Evolutionary conservation across 1,284 basidiomycete species (phyloP).

Genomic region (Neotropicomus parvogracilis): DNA sequence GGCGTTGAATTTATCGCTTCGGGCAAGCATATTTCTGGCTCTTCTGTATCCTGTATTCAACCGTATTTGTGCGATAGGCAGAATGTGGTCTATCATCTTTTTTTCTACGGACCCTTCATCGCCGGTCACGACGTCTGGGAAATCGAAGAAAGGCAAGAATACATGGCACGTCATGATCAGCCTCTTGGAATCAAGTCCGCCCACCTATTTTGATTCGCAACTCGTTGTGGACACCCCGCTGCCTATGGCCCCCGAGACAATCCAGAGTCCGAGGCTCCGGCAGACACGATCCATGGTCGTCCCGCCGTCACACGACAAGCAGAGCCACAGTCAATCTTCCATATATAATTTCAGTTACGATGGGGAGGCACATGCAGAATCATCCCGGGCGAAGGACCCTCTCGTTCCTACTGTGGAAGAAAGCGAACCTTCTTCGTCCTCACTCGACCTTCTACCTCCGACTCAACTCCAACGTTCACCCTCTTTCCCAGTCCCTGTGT

Average conservation of each 20-base stretch:
- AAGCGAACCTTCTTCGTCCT: background rate
- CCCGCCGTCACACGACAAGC: background rate
- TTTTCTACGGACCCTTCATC: conserved; percentile 18
- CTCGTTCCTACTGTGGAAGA: background rate
- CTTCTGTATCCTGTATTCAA: background rate
- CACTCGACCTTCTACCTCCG: conserved; percentile 1
- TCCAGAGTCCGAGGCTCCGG: background rate
- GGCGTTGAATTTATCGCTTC: conserved; percentile 63
- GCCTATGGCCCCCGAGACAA: background rate
- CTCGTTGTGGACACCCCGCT: conserved; percentile 12
- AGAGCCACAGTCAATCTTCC: background rate
- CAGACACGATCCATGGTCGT: conserved; percentile 7
- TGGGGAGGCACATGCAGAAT: background rate
- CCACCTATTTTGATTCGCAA: conserved; percentile 21
- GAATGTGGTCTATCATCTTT: conserved; percentile 31
- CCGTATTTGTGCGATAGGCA: conserved; percentile 31
- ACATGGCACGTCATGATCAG: conserved; percentile 55
- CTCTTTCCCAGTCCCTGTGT: background rate
- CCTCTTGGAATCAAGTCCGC: conserved; percentile 32
- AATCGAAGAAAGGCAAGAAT: conserved; percentile 27
- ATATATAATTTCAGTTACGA: conserved; percentile 1
- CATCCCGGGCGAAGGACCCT: background rate
- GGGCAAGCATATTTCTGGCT: conserved; percentile 23
- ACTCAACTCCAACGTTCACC: conserved; percentile 1
- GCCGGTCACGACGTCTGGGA: background rate